Conservation (phyloP, 495 filamentous ascomycete species). For the Penicillium samsonianum region DNA sequence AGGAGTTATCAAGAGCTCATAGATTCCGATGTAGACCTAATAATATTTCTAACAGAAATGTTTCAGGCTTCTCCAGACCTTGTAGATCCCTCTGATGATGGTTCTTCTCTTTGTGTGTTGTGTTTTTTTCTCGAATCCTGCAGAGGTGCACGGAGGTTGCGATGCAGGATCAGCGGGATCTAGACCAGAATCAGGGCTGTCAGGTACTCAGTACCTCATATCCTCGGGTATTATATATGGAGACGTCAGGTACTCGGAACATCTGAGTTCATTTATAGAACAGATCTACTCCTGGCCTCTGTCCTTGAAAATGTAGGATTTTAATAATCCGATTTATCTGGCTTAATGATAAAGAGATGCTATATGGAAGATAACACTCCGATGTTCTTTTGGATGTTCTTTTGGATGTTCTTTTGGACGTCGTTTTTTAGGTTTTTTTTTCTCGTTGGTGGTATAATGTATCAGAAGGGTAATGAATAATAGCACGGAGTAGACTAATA, state of each 20-base stretch:
- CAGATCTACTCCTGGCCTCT: too few relatives aligned
- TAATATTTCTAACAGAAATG: background rate
- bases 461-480: too few relatives aligned
- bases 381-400: too few relatives aligned
- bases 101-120: constrained; percentile 12
- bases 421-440: too few relatives aligned
- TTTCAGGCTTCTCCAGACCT: background rate
- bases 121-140: constrained; percentile 5
- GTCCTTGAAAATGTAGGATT: too few relatives aligned
- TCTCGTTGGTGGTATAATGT: too few relatives aligned
- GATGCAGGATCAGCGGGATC: constrained; percentile 30
- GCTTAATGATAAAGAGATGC: too few relatives aligned
- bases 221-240: too few relatives aligned
- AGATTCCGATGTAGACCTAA: background rate
- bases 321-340: too few relatives aligned
- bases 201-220: constrained; percentile 7
- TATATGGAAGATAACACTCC: too few relatives aligned
- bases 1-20: constrained; percentile 12
- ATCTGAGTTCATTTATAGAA: background rate
- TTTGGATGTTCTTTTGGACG: too few relatives aligned
- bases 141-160: constrained; percentile 16
- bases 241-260: constrained; percentile 1
- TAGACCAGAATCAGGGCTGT: constrained; percentile 21
- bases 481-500: too few relatives aligned
- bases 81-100: constrained; percentile 1